phyloP scores from a whole-genome alignment of 495 filamentous ascomycete species.

The Penicillium waksmanii region DNA sequence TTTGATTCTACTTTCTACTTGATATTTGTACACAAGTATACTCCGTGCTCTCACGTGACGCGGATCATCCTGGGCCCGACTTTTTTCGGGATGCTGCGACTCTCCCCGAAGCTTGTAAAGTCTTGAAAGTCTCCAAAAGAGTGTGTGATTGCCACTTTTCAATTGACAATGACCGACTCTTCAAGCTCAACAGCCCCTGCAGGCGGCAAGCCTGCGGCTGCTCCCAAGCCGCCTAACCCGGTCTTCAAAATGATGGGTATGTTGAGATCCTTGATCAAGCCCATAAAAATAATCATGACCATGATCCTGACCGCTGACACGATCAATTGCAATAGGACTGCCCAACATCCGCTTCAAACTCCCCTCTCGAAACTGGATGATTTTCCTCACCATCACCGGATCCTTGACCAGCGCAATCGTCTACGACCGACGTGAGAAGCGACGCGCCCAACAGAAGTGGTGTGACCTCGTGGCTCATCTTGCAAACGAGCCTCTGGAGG shows the following conservation, averaged over 20 bases:
- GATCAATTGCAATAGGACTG: constrained; percentile 50
- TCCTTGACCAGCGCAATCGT: constrained; percentile 76
- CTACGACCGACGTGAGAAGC: constrained; percentile 91
- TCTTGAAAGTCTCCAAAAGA: not conserved
- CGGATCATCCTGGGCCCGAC: constrained; percentile 23
- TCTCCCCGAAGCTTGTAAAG: constrained; percentile 8
- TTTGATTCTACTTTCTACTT: too few species aligned
- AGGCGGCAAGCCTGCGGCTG: constrained; percentile 35
- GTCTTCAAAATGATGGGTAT: constrained; percentile 74
- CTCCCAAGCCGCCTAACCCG: constrained; percentile 62
- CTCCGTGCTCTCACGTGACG: constrained; percentile 17
- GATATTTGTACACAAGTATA: too few species aligned
- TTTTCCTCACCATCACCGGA: constrained; percentile 81
- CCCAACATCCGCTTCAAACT: constrained; percentile 81
- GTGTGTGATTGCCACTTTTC: not conserved
- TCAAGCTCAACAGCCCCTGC: constrained; percentile 37
- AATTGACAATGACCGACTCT: constrained; percentile 39
- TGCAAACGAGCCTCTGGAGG: constrained; percentile 70
- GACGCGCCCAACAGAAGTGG: constrained; percentile 83
- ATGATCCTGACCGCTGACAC: not conserved
- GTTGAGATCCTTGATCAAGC: constrained; percentile 9
- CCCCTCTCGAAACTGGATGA: constrained; percentile 96
- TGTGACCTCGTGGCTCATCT: constrained; percentile 83
- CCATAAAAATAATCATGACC: constrained; percentile 9
- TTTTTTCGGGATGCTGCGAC: constrained; percentile 24